Evolutionary conservation across 768 basidiomycete species (phyloP), one percentile per base, ranked within the genome.

Genomic region (Mycena rosella): DNA sequence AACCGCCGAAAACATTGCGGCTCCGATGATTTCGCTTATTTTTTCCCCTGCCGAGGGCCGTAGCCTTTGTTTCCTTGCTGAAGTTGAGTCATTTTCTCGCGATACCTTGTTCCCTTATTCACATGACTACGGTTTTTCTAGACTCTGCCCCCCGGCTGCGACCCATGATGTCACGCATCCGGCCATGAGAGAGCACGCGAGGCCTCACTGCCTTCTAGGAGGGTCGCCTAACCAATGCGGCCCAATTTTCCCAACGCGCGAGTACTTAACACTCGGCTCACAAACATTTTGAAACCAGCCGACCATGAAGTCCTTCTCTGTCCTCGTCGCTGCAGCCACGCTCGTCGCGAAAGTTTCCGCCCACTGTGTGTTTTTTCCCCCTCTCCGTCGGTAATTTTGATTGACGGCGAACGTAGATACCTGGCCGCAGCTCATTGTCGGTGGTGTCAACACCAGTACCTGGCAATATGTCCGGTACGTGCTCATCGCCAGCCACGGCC

Each of bases 381-480:
- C 22, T 29, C n/a, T 2, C 22, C 15, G 20, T 17, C 20, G 17
- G 18, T 5, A n/a, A 17, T 26, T 34, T 5, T 34, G 11, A 3
- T 38, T 66, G 38, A 54, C 27, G 32, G 5, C 5, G 49, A n/a
- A 52, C 30, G 22, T 58, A 72, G 70, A 72, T 38, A 52, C n/a
- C 34, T 68, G 11, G 26, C 70, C 70, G 1, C n/a, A 57, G 0
- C 56, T 72, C 47, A 65, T 69, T 9, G 63, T 61, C 17, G 47
- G 38, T 3, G 70, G 70, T 1, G 40, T 27, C 3, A 56, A 49
- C 13, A 48, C 53, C 22, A 44, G 30, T 17, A 24, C 36, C 11
- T 72, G 70, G 70, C 63, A 69, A 56, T 69, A 58, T 26, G 60
- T 69, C 26, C 69, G 69, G 69, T 69, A 44, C 22, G 34, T 13